Evolutionary conservation across 139 green algal genomes (phyloP), one percentile per base, ranked within the genome.

Genomic region (Chlamydomonas schloesseri): DNA sequence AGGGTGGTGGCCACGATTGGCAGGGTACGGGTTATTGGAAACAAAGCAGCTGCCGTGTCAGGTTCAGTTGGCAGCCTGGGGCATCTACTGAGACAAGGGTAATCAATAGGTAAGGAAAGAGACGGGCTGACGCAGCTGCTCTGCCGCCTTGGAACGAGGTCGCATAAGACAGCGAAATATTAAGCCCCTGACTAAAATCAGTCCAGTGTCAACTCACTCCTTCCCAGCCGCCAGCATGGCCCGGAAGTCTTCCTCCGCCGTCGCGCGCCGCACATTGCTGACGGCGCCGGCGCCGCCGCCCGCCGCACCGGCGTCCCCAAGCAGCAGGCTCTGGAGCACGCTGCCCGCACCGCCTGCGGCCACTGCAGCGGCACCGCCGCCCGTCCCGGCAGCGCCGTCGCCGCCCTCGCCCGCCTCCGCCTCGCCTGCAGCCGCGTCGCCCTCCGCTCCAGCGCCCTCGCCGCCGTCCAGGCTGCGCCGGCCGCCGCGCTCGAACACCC

Each of bases 171-270:
- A n/a, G n/a, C n/a, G n/a, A n/a, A n/a, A n/a, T n/a, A n/a, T n/a
- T n/a, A n/a, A n/a, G n/a, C n/a, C n/a, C n/a, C n/a, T n/a, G n/a
- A n/a, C n/a, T 23, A 58, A 58, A 58, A 20, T 34, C 36, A 20
- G 29, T n/a, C 72, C 72, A 17, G 29, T 11, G 6, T 2, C 53
- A 17, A 58, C 78, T 74, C 64, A 84, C 78, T 84, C 78, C 4
- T 46, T 8, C n/a, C 64, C 78, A 36, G 74, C 64, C 15, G 42
- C 64, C 37, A 84, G 42, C 78, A 84, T 84, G 17, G 64, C 29
- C 28, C 42, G 28, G 46, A 84, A 84, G 60, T 84, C 78, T 64
- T 64, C 78, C 78, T 67, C 37, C n/a, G 78, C 64, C 0, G 10
- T 84, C 29, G 74, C 64, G 64, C 74, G 64, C 29, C n/a, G 20